Evolutionary conservation across 306 rosid species (phyloP).

Genomic region (Sindora glabra): DNA sequence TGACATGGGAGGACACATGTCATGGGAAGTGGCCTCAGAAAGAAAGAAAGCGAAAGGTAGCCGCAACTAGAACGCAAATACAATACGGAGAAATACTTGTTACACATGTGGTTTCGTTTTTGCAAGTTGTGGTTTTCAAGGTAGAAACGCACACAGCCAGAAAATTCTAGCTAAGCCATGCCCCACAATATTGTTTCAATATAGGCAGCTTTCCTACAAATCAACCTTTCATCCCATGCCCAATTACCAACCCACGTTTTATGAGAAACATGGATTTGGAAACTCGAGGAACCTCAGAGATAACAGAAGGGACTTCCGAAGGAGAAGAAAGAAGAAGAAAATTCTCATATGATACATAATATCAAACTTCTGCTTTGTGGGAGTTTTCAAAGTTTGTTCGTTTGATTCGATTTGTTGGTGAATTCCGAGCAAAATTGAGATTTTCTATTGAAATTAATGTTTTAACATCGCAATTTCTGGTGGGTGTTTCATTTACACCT

Average conservation of each 20-base stretch:
- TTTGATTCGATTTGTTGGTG: constrained; percentile 5
- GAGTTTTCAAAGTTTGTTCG: constrained; percentile 16
- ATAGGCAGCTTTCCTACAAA: constrained; percentile 19
- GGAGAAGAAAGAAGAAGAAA: constrained; percentile 18
- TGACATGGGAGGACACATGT: constrained; percentile 17
- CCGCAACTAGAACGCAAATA: constrained; percentile 20
- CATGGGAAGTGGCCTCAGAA: background rate
- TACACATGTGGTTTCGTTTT: constrained; percentile 15
- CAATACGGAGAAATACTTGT: background rate
- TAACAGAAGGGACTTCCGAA: constrained; percentile 8
- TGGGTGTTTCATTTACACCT: constrained; percentile 10
- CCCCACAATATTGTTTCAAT: constrained; percentile 42
- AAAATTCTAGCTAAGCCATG: constrained; percentile 45
- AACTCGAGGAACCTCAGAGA: constrained; percentile 8
- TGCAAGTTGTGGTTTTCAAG: constrained; percentile 26
- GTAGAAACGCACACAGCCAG: constrained; percentile 28
- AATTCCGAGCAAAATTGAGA: constrained; percentile 10
- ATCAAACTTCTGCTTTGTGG: background rate
- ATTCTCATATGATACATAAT: constrained; percentile 2
- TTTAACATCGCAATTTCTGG: background rate
- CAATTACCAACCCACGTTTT: constrained; percentile 10
- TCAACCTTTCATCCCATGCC: constrained; percentile 25
- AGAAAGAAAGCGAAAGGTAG: background rate
- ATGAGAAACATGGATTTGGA: constrained; percentile 26
- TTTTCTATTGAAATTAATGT: background rate